Evolutionary conservation across 495 filamentous ascomycete genomes (phyloP), one percentile per base, ranked within the genome.

Genomic region (Apiosordaria backusii): DNA sequence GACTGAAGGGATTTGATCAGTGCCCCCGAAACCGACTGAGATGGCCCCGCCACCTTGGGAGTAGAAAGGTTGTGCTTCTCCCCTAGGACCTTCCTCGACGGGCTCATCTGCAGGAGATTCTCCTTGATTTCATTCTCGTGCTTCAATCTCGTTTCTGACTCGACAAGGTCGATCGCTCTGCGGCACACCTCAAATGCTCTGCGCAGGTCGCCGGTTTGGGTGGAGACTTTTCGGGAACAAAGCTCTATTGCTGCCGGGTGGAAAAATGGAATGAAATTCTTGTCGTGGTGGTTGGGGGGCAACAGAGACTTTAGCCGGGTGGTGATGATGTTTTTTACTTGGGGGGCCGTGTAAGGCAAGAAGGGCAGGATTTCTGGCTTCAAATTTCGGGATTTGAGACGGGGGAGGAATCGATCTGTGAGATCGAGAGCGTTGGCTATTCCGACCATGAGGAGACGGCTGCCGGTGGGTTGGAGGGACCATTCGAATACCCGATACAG

Each of bases 391-490:
- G 92, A 89, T 79, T 97, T 98, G 23, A 99, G 83, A 13, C 95
- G 90, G 40, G 96, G 95, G 19, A 99, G 86, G 67, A 97, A 96
- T 21, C 96, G 91, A 72, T 97, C 93, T 0, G 96, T 97, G 52
- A 99, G 79, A 72, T 99, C 95, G 62, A 99, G 83, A 1, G 95
- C 96, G 71, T 99, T 99, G 60, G 95, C 96, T 71, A 99, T 97
- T 50, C 95, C 95, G 50, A 99, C 84, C 24, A 98, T 78, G 23
- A 94, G 79, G 2, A 99, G 86, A 10, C 86, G 87, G 2, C 94
- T 97, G 35, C 35, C 35, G 4, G 85, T 85, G 62, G 82, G 84
- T 22, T 89, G 85, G 65, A 98, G 80, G 16, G 96, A 93, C 92
- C 92, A 97, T 70, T 97, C 92, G 66, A 99, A 98, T 35, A 99